phyloP scores from a whole-genome alignment of 257 asterid genomes.

The Lantana camara region DNA sequence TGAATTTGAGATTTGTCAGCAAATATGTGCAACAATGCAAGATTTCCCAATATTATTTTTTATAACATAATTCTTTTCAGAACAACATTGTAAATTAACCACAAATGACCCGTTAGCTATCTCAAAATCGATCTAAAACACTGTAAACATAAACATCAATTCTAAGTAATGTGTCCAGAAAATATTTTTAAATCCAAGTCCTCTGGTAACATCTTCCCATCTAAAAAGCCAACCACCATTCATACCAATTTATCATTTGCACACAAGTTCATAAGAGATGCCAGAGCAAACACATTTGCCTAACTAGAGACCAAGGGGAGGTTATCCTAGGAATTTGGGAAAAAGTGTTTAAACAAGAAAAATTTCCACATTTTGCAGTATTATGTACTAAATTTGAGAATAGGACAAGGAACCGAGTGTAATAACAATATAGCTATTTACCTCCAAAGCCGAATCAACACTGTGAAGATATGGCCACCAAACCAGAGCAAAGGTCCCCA shows the following conservation, averaged over 20 bases:
- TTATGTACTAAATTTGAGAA: not conserved
- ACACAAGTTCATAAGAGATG: not conserved
- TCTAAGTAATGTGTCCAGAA: too few relatives aligned
- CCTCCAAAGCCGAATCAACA: slow-evolving; percentile 72
- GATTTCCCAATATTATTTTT: slow-evolving; percentile 7
- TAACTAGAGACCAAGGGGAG: not conserved
- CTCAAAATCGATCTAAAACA: slow-evolving; percentile 7
- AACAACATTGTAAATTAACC: not conserved
- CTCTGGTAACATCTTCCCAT: slow-evolving; percentile 11
- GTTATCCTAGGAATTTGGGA: not conserved
- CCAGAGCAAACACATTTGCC: slow-evolving; percentile 3
- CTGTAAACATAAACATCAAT: too few relatives aligned
- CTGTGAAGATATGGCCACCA: slow-evolving; percentile 95
- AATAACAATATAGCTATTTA: slow-evolving; percentile 26
- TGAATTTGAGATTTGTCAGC: slow-evolving; percentile 27
- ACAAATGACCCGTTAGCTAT: slow-evolving; percentile 9
- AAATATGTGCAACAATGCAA: slow-evolving; percentile 11
- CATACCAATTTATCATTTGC: not conserved
- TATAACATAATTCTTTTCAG: not conserved
- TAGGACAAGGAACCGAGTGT: slow-evolving; percentile 15
- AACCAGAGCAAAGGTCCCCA: slow-evolving; percentile 81
- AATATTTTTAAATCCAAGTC: too few relatives aligned
- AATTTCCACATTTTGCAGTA: slow-evolving; percentile 1
- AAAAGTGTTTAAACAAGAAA: slow-evolving; percentile 6
- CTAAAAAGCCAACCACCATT: not conserved